phyloP scores from a whole-genome alignment of 2,329 filamentous ascomycete genomes.

The Calonectria pseudoreteaudii region DNA sequence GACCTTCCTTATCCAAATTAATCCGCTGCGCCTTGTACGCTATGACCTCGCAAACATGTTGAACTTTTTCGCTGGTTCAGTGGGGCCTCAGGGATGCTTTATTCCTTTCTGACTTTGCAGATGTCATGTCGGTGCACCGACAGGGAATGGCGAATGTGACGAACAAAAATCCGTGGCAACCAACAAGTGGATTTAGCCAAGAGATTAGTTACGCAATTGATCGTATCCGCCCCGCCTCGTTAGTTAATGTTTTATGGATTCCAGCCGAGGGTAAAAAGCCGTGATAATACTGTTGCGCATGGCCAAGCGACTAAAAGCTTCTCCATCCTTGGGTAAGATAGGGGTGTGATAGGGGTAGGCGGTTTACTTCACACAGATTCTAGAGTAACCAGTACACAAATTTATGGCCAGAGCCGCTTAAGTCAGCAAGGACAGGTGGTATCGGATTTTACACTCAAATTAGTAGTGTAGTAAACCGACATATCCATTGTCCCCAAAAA shows the following conservation, averaged over 20 bases:
- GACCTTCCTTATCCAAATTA: neutral
- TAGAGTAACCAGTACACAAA: too few species aligned
- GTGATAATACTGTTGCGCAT: accelerated
- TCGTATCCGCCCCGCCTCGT: neutral
- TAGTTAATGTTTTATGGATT: neutral
- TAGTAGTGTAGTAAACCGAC: too few species aligned
- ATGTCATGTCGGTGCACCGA: neutral
- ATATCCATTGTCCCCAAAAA: too few species aligned
- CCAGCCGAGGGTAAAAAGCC: neutral
- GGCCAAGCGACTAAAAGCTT: neutral
- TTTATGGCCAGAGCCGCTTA: too few species aligned
- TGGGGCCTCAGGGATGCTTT: neutral
- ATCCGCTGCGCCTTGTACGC: neutral
- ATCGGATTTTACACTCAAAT: too few species aligned
- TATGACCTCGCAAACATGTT: neutral
- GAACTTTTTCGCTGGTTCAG: neutral
- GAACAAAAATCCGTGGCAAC: neutral
- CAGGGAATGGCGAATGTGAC: neutral
- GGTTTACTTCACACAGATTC: too few species aligned
- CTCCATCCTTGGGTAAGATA: neutral
- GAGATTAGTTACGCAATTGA: neutral
- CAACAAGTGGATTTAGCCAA: neutral
- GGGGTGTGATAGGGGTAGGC: too few species aligned
- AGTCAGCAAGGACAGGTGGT: too few species aligned
- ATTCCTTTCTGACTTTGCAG: neutral